phyloP scores from a whole-genome alignment of 225 moss, liverwort and hornwort genomes.

The Bryum argenteum region DNA sequence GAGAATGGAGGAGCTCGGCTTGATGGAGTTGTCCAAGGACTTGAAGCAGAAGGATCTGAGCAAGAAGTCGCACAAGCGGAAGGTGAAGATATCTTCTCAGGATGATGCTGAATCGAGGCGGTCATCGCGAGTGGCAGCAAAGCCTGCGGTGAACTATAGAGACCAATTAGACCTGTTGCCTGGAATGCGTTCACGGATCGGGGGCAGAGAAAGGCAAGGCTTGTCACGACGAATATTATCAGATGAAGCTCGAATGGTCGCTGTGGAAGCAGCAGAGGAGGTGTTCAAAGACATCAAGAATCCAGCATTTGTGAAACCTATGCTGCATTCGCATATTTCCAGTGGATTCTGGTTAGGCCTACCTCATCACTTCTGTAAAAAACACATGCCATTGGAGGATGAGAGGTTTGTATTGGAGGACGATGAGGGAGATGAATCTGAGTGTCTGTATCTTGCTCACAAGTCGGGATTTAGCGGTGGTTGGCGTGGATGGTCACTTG shows the following conservation, averaged over 20 bases:
- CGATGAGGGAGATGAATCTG: neutral
- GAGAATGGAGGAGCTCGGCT: slow-evolving; percentile 24
- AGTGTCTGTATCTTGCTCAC: slow-evolving; percentile 19
- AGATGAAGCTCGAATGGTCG: slow-evolving; percentile 17
- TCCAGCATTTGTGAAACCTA: slow-evolving; percentile 22
- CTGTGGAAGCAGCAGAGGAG: slow-evolving; percentile 19
- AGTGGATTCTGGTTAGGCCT: slow-evolving; percentile 24
- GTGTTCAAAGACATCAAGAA: slow-evolving; percentile 15
- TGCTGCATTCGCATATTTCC: slow-evolving; percentile 24
- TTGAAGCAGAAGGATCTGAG: slow-evolving; percentile 13
- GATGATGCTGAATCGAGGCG: slow-evolving; percentile 7
- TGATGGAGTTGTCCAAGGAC: slow-evolving; percentile 3
- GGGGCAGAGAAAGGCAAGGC: neutral
- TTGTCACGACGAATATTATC: slow-evolving; percentile 16
- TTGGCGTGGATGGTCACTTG: slow-evolving; percentile 27
- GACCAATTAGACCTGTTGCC: slow-evolving; percentile 20
- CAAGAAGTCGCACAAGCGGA: slow-evolving; percentile 2
- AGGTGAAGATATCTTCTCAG: neutral
- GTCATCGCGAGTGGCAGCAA: slow-evolving; percentile 21
- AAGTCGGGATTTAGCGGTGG: slow-evolving; percentile 25
- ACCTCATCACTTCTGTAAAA: slow-evolving; percentile 17
- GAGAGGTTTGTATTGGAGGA: slow-evolving; percentile 1
- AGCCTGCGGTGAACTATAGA: slow-evolving; percentile 23
- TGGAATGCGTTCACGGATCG: slow-evolving; percentile 15
- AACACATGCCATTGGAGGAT: slow-evolving; percentile 5